Percentiles rank a stretch among this genome's conserved stretches.
Evolutionary conservation across 2,329 filamentous ascomycete genomes (phyloP).

Genomic region (Epichloe glyceriae): DNA sequence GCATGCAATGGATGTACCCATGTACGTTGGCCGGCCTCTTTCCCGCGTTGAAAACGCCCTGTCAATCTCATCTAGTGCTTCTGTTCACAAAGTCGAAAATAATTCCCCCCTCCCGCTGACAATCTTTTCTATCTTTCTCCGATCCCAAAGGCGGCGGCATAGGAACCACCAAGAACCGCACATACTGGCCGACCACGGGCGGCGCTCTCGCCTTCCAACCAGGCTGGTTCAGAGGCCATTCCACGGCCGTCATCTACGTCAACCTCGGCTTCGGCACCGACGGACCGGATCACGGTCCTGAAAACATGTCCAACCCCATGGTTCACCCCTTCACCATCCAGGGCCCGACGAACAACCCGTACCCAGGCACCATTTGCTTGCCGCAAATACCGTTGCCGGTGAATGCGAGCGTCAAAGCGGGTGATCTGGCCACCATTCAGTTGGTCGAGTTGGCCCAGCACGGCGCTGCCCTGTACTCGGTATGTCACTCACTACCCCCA

Average conservation of each 20-base stretch:
- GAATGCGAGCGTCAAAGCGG: conserved; percentile 56
- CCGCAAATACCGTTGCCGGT: conserved; percentile 76
- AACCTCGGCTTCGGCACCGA: conserved; percentile 76
- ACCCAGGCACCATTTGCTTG: conserved; percentile 76
- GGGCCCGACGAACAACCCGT: conserved; percentile 72
- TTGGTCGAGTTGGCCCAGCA: conserved; percentile 73
- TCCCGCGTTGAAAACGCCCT: background rate
- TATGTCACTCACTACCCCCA: conserved; percentile 30
- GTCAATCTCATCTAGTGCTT: conserved; percentile 1
- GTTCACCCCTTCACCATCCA: conserved; percentile 68
- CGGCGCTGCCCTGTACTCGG: conserved; percentile 70
- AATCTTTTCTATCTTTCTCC: background rate
- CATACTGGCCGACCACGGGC: conserved; percentile 78
- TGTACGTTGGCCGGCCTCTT: conserved; percentile 43
- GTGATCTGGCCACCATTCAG: conserved; percentile 87
- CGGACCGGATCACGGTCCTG: conserved; percentile 50
- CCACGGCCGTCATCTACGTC: conserved; percentile 71
- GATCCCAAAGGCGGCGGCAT: conserved; percentile 63
- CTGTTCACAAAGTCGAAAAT: background rate
- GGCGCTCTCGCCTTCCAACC: conserved; percentile 86
- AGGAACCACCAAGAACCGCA: conserved; percentile 64
- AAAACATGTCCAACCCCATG: conserved; percentile 81
- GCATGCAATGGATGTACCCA: conserved; percentile 93
- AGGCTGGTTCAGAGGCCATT: conserved; percentile 89
- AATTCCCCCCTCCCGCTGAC: background rate